These are phyloP conservation scores for Sechiopsis laciniata DNA, from an alignment of 306 rosid species.

Conservation along the genomic window DNA sequence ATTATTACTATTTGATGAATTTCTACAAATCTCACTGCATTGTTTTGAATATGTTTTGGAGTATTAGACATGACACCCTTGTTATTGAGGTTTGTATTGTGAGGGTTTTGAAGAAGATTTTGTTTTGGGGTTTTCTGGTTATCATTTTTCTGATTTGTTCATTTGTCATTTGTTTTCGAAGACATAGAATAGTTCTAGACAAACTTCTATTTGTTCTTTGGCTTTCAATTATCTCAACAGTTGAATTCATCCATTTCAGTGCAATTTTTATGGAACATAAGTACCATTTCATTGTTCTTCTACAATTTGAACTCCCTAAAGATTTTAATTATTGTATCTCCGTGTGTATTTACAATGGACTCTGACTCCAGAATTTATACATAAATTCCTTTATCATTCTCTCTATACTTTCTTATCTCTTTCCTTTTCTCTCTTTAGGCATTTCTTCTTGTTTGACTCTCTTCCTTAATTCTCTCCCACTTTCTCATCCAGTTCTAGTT, in stretches of 20 bases:
- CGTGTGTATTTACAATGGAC: background rate
- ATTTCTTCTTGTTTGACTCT: conserved; percentile 12
- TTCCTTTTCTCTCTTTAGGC: background rate
- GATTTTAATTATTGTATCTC: no score
- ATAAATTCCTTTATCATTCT: background rate
- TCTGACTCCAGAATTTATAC: background rate
- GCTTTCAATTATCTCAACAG: background rate
- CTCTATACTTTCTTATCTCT: no score
- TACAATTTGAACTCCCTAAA: no score
- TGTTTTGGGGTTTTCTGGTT: no score
- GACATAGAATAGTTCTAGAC: background rate
- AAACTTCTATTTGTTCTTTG: background rate
- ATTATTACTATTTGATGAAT: background rate
- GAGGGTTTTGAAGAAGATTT: background rate
- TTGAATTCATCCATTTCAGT: background rate
- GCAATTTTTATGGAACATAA: background rate
- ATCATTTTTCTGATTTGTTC: background rate
- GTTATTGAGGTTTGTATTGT: background rate
- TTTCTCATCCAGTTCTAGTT: no score
- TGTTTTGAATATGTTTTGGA: background rate
- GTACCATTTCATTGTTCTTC: background rate
- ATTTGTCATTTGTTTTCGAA: background rate
- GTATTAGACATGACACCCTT: background rate
- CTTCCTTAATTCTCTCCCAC: background rate
- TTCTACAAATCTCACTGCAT: background rate